Conservation (phyloP, 169 alveolate genomes). For the Plasmodium malariae region DNA sequence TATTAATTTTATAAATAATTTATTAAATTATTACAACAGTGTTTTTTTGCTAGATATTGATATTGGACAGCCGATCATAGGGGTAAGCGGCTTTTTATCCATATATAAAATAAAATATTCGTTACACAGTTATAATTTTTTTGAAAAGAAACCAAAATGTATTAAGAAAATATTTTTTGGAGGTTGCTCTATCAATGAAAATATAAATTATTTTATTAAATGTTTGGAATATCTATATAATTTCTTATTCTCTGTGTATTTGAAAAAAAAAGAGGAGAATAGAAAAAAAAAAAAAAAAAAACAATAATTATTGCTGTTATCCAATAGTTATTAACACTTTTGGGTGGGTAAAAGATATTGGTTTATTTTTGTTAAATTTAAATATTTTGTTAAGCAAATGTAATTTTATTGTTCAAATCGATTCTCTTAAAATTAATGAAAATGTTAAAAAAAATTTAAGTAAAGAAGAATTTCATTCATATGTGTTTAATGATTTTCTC, state of each 20-base stretch:
- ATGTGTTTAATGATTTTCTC: constrained; percentile 64
- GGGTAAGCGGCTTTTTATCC: constrained; percentile 54
- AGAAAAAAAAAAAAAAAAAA: background rate
- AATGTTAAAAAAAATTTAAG: constrained; percentile 10
- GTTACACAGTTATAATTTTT: constrained; percentile 48
- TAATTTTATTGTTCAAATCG: constrained; percentile 64
- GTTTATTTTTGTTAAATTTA: constrained; percentile 44
- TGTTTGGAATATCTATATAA: constrained; percentile 38
- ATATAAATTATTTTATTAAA: constrained; percentile 7
- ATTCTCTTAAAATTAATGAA: constrained; percentile 36
- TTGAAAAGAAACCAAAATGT: constrained; percentile 54
- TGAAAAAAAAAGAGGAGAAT: constrained; percentile 8
- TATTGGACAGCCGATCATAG: constrained; percentile 67
- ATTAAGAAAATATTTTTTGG: constrained; percentile 63
- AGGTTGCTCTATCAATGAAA: constrained; percentile 46
- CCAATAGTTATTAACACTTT: constrained; percentile 67
- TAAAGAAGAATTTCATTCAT: constrained; percentile 14
- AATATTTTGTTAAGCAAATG: constrained; percentile 42
- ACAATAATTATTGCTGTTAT: background rate
- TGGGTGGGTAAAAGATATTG: constrained; percentile 60
- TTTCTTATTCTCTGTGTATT: constrained; percentile 29
- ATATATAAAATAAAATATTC: constrained; percentile 44
- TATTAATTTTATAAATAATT: constrained; percentile 41
- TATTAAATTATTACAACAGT: constrained; percentile 32
- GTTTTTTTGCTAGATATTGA: constrained; percentile 48